These are phyloP conservation scores for Nyssa sinensis DNA, from an alignment of 148 eudicot species.

Conservation along the genomic window DNA sequence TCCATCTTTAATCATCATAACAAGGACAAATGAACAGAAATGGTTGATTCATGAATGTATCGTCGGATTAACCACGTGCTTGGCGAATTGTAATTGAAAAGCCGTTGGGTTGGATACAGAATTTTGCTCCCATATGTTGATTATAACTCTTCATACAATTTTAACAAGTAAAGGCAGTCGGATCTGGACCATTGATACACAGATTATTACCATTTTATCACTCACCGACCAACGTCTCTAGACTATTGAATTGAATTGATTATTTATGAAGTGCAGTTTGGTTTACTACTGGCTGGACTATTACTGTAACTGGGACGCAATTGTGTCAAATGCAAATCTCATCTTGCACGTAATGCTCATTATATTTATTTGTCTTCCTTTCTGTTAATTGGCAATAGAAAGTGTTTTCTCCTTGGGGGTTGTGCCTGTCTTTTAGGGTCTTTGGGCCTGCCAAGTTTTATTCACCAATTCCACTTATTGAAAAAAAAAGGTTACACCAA, in stretches of 20 bases:
- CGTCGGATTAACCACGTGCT: slow-evolving; percentile 21
- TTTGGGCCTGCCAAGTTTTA: too few species aligned
- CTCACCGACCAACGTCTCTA: neutral
- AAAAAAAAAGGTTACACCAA: too few species aligned
- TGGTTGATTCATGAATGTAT: slow-evolving; percentile 32
- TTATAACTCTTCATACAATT: neutral
- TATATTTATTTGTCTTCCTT: too few species aligned
- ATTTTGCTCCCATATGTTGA: neutral
- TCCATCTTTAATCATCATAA: slow-evolving; percentile 47
- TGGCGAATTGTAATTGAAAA: slow-evolving; percentile 17
- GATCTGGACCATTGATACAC: neutral
- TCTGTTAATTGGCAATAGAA: too few species aligned
- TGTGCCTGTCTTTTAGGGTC: too few species aligned
- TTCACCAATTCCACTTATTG: too few species aligned
- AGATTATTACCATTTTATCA: neutral
- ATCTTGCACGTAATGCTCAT: neutral
- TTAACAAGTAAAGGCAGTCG: neutral
- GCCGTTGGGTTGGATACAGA: slow-evolving; percentile 21
- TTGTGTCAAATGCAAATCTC: neutral
- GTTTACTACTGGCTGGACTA: neutral
- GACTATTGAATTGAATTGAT: neutral
- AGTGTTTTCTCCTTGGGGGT: too few species aligned
- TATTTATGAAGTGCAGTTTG: neutral
- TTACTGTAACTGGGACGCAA: neutral
- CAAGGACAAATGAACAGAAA: slow-evolving; percentile 43